A percentile compares a stretch with the other conserved stretches of the same genome.
Evolutionary conservation across 257 asterid species (phyloP).

Genomic region (Jacaranda copaia): DNA sequence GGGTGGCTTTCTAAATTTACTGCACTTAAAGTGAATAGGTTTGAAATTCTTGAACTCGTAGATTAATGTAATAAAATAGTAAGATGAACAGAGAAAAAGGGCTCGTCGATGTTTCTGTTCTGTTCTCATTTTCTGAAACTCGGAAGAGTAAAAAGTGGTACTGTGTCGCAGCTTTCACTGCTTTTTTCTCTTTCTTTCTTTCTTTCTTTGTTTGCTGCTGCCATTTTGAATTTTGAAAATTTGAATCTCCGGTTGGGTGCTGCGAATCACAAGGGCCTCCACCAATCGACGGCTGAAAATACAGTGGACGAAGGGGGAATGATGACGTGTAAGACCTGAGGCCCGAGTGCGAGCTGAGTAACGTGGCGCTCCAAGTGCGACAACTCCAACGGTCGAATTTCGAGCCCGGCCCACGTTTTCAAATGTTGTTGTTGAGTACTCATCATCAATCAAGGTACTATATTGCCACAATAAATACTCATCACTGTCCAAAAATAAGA

Average conservation of each 20-base stretch:
- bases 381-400: constrained; percentile 46
- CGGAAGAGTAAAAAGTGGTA: constrained; percentile 56
- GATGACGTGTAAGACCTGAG: constrained; percentile 32
- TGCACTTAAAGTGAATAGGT: background rate
- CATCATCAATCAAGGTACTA: too few relatives aligned
- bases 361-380: constrained; percentile 35
- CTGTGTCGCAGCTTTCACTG: constrained; percentile 53
- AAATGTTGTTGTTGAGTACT: background rate
- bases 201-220: background rate
- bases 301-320: constrained; percentile 1
- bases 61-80: background rate
- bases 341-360: background rate
- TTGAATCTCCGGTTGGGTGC: constrained; percentile 39
- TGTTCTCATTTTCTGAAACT: constrained; percentile 45
- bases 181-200: constrained; percentile 3
- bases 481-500: too few relatives aligned
- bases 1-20: constrained; percentile 1
- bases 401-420: constrained; percentile 28
- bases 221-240: constrained; percentile 57
- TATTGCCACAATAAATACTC: too few relatives aligned
- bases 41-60: background rate
- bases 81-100: constrained; percentile 22
- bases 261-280: constrained; percentile 33
- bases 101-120: constrained; percentile 46
- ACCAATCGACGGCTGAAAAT: constrained; percentile 42